Evolutionary conservation across 495 filamentous ascomycete genomes (phyloP).

Genomic region (Penicillium angulare): DNA sequence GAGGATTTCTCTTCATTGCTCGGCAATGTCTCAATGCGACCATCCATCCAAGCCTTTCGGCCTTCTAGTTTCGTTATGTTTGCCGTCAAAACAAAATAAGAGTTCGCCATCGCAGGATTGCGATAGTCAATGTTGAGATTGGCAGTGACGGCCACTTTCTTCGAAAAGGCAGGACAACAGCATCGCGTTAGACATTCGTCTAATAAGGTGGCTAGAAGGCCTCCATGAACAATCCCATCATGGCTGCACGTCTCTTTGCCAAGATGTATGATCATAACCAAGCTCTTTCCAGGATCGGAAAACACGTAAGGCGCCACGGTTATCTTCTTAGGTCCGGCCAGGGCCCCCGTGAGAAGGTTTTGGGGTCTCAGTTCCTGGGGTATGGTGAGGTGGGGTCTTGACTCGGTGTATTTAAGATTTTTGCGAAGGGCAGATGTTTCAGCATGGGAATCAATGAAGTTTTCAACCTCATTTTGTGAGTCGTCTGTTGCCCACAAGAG

Average conservation of each 20-base stretch:
- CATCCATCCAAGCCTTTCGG: slow-evolving; percentile 90
- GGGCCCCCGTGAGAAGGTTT: slow-evolving; percentile 76
- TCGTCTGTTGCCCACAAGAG: background rate
- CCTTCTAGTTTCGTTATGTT: slow-evolving; percentile 80
- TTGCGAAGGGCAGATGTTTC: slow-evolving; percentile 58
- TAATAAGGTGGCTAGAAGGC: slow-evolving; percentile 78
- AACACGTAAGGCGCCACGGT: slow-evolving; percentile 77
- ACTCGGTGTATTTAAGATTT: slow-evolving; percentile 65
- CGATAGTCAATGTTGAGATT: slow-evolving; percentile 84
- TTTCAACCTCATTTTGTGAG: slow-evolving; percentile 46
- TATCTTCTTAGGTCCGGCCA: slow-evolving; percentile 71
- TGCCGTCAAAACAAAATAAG: slow-evolving; percentile 72
- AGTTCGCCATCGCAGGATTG: slow-evolving; percentile 64
- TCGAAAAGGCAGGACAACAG: slow-evolving; percentile 80
- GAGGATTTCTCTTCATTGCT: slow-evolving; percentile 53
- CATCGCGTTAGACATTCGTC: slow-evolving; percentile 85
- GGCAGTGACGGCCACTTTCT: slow-evolving; percentile 82
- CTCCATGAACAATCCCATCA: slow-evolving; percentile 84
- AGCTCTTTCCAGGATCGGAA: slow-evolving; percentile 62
- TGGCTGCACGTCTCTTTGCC: slow-evolving; percentile 80
- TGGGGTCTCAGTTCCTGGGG: slow-evolving; percentile 57
- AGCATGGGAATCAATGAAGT: slow-evolving; percentile 71
- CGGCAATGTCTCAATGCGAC: slow-evolving; percentile 77
- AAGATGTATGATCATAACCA: slow-evolving; percentile 72
- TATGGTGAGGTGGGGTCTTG: slow-evolving; percentile 82